Evolutionary conservation across 257 asterid species (phyloP), one percentile per base, ranked within the genome.

Genomic region (Anisodus tanguticus): DNA sequence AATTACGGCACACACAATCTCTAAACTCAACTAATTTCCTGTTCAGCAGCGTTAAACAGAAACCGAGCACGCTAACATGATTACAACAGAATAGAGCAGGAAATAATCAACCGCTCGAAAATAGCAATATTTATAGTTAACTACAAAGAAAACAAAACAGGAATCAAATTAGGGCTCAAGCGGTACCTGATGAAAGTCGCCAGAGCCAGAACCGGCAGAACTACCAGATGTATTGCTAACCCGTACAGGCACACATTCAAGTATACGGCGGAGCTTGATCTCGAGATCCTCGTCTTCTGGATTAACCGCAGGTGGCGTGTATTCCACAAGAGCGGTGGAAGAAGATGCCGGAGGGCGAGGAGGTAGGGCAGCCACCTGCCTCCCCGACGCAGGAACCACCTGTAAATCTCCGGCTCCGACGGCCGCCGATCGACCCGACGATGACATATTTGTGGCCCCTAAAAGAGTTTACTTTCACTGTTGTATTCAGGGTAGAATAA

Each of bases 181-280:
- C 13, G 82, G 66, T 90, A 97, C 99, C 98, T 97, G 99, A 87
- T 97, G 99, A 86, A 97, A 97, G 85, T 97, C 99, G 8, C 99
- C 99, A 41, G 99, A 97, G 51, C 99, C 99, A 19, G 99, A 94
- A 87, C 99, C 99, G 13, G 99, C 99, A 6, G 99, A 97, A 78
- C 98, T 97, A 45, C 99, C 99, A 35, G 99, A 95, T 37, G 99
- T 92, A 84, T 95, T 95, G 89, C 91, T 95, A 85, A 95, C 97
- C 58, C 99, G 95, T 70, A 95, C 98, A 0, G 99, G 99, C 8
- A 97, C 98, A 69, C 98, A 93, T 17, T 97, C 99, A 59, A 93
- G 83, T 47, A 97, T 97, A n/a, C 99, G 94, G 5, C 99, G 97
- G 84, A 95, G 98, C 92, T 95, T 95, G 35, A 95, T 53, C 84